Conservation (phyloP, 2,329 filamentous ascomycete species). For the Xylariaceae sp. region DNA sequence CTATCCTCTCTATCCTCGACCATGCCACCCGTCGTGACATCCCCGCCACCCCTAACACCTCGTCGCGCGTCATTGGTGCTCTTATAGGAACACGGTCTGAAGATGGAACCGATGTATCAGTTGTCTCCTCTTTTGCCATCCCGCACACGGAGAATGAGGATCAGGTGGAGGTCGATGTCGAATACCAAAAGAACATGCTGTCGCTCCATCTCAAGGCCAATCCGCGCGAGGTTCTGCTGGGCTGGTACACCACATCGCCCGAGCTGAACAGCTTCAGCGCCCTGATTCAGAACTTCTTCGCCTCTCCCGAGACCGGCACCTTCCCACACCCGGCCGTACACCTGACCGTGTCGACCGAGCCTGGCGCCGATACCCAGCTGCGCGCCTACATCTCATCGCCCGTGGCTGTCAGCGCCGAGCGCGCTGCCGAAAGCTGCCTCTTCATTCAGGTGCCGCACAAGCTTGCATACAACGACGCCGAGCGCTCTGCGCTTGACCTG, state of each 20-base stretch:
- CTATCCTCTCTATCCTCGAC: slow-evolving; percentile 75
- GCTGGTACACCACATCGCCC: slow-evolving; percentile 96
- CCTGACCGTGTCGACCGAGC: slow-evolving; percentile 85
- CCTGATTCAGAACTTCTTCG: slow-evolving; percentile 99
- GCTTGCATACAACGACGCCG: slow-evolving; percentile 72
- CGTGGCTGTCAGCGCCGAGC: slow-evolving; percentile 89
- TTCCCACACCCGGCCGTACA: slow-evolving; percentile 97
- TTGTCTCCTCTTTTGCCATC: slow-evolving; percentile 94
- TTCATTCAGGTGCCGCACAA: slow-evolving; percentile 97
- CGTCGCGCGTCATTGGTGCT: slow-evolving; percentile 93
- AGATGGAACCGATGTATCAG: slow-evolving; percentile 94
- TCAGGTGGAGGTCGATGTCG: slow-evolving; percentile 98
- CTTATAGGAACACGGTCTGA: slow-evolving; percentile 89
- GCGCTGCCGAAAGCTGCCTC: slow-evolving; percentile 90
- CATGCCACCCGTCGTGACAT: slow-evolving; percentile 85
- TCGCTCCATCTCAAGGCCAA: slow-evolving; percentile 88
- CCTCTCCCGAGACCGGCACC: slow-evolving; percentile 91
- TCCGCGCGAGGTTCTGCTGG: slow-evolving; percentile 88
- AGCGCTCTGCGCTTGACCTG: slow-evolving; percentile 65
- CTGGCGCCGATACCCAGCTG: slow-evolving; percentile 82
- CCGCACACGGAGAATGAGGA: slow-evolving; percentile 97
- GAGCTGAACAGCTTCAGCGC: slow-evolving; percentile 98
- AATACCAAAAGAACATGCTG: slow-evolving; percentile 99
- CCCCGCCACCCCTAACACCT: slow-evolving; percentile 58
- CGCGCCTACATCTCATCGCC: slow-evolving; percentile 93